These are phyloP conservation scores for Thelonectria blattea DNA, from an alignment of 2,329 filamentous ascomycete species.

Conservation along the genomic window DNA sequence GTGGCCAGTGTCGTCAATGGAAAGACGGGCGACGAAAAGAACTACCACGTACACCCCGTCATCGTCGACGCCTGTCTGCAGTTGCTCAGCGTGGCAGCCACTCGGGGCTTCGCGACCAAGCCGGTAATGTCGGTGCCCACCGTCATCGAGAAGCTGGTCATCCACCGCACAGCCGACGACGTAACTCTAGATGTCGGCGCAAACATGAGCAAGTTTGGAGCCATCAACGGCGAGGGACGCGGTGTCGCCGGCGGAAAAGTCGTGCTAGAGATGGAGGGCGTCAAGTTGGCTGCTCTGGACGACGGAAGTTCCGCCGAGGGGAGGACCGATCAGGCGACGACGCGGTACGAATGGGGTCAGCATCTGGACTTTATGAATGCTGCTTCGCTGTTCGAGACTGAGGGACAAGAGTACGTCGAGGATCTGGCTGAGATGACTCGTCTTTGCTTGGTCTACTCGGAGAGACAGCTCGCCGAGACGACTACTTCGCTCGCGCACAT, in stretches of 20 bases:
- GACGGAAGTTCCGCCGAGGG: slow-evolving; percentile 25
- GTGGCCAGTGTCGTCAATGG: slow-evolving; percentile 22
- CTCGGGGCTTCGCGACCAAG: slow-evolving; percentile 30
- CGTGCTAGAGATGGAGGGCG: slow-evolving; percentile 15
- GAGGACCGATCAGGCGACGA: slow-evolving; percentile 36
- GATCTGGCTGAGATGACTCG: slow-evolving; percentile 40
- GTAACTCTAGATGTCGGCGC: slow-evolving; percentile 9
- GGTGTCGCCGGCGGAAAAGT: slow-evolving; percentile 1
- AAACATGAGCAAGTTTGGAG: slow-evolving; percentile 9
- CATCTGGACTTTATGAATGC: slow-evolving; percentile 41
- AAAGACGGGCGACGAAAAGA: slow-evolving; percentile 31
- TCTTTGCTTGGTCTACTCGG: slow-evolving; percentile 36
- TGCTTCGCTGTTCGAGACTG: slow-evolving; percentile 30
- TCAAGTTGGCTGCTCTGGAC: slow-evolving; percentile 34
- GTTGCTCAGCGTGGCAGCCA: slow-evolving; percentile 9
- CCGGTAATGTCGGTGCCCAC: slow-evolving; percentile 36
- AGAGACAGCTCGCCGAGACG: slow-evolving; percentile 7
- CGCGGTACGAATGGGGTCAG: slow-evolving; percentile 40
- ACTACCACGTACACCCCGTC: slow-evolving; percentile 47
- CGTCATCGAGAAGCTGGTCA: slow-evolving; percentile 33
- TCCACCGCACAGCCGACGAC: slow-evolving; percentile 8
- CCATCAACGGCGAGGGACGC: slow-evolving; percentile 1
- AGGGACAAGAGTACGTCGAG: slow-evolving; percentile 16
- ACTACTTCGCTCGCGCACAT: slow-evolving; percentile 34
- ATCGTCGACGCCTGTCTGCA: slow-evolving; percentile 16